phyloP scores from a whole-genome alignment of 148 eudicot species.

The Oxyria digyna region DNA sequence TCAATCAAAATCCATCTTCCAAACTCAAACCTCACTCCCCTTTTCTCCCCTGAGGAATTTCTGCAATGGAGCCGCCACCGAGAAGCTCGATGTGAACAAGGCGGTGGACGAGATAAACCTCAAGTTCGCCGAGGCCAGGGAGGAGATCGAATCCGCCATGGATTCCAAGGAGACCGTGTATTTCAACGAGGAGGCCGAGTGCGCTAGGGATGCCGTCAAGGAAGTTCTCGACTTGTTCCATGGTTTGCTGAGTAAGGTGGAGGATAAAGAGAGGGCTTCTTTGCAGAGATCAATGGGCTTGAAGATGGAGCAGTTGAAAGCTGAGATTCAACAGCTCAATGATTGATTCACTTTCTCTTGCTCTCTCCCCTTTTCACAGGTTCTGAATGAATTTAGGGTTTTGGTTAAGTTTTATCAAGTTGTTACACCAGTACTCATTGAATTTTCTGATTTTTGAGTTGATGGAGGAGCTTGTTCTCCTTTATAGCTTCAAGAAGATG shows the following conservation, averaged over 20 bases:
- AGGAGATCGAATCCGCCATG: slow-evolving; percentile 87
- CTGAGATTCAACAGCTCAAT: slow-evolving; percentile 78
- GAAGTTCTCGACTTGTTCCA: slow-evolving; percentile 66
- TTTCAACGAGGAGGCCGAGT: slow-evolving; percentile 85
- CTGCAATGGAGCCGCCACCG: slow-evolving; percentile 13
- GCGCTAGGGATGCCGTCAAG: slow-evolving; percentile 67
- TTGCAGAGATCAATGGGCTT: slow-evolving; percentile 86
- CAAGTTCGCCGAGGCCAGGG: slow-evolving; percentile 90
- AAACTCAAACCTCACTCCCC: slow-evolving; percentile 10
- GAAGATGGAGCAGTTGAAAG: slow-evolving; percentile 93
- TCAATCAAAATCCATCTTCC: neutral
- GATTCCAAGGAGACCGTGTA: slow-evolving; percentile 93
- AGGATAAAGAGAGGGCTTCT: slow-evolving; percentile 38
- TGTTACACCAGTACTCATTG: neutral
- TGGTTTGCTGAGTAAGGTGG: slow-evolving; percentile 44
- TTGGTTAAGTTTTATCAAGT: neutral
- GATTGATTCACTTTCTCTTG: slow-evolving; percentile 30
- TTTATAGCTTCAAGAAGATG: neutral
- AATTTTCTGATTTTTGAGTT: neutral
- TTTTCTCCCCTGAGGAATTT: slow-evolving; percentile 15
- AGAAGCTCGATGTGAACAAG: slow-evolving; percentile 34
- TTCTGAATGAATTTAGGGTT: neutral
- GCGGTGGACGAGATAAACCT: slow-evolving; percentile 68
- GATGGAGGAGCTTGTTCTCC: neutral
- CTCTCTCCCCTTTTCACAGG: neutral